Percentiles rank a stretch among this genome's conserved stretches.
Conservation (phyloP, 768 basidiomycete genomes). For the Porpolomopsis calyptriformis region DNA sequence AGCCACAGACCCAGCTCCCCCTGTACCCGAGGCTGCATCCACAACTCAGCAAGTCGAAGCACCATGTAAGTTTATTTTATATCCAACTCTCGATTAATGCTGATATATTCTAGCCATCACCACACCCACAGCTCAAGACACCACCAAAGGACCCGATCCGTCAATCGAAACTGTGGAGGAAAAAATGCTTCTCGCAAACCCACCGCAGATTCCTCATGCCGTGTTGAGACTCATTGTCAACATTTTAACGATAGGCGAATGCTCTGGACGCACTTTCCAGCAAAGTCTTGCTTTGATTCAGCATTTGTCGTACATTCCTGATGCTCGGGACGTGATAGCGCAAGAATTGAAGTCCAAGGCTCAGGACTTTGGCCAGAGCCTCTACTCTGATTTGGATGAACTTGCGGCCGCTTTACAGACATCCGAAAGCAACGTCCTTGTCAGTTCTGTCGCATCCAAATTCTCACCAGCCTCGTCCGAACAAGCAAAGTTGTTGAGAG, state of each 20-base stretch:
- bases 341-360: constrained; percentile 79
- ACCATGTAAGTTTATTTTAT: not conserved
- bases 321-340: constrained; percentile 81
- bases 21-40: constrained; percentile 2
- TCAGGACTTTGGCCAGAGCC: constrained; percentile 72
- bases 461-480: constrained; percentile 91
- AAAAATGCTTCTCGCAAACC: constrained; percentile 48
- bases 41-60: constrained; percentile 2
- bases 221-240: constrained; percentile 91
- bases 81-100: not conserved
- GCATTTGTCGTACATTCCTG: constrained; percentile 80
- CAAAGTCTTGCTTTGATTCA: constrained; percentile 87
- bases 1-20: not conserved
- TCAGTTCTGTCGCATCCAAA: constrained; percentile 67
- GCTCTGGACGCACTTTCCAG: constrained; percentile 92
- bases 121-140: constrained; percentile 5
- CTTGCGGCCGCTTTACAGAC: constrained; percentile 54
- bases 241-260: constrained; percentile 95
- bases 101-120: not conserved
- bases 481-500: constrained; percentile 92
- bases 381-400: constrained; percentile 70
- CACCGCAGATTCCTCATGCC: constrained; percentile 76
- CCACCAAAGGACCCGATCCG: constrained; percentile 14
- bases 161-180: constrained; percentile 33
- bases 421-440: constrained; percentile 42